Base-by-base conservation (phyloP, 192 early-diverging fungal genomes). In the Chytriomyces sp. region DNA sequence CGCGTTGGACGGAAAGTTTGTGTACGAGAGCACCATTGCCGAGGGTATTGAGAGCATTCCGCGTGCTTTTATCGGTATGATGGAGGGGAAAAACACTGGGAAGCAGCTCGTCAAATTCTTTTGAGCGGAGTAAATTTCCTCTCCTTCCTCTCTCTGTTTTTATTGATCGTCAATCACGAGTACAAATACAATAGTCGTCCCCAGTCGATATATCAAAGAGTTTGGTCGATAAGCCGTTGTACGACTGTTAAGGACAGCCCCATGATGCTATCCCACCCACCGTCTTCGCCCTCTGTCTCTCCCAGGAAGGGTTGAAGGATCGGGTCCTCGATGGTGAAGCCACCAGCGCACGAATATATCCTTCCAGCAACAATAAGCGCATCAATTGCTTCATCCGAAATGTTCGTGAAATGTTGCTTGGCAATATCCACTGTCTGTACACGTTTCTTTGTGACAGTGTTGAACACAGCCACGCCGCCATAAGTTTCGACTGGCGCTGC, bases 41-140 rank as follows among this genome's bases (percentile, higher is more conserved):
- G 81, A 89, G 40, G 92, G 92, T 14, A 77, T 93, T 36, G 91
- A 91, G 57, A 83, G 77, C 32, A 86, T 87, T 10, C 85, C 84
- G n/a, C 58, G 72, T 38, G 84, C 79, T 2, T 83, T 83, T 59
- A 59, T 85, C 40, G 78, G 73, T 4, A 69, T 85, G 78, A 33
- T 83, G 10, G 74, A 78, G 53, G 81, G 84, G 30, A 66, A 53
- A 32, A 83, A 83, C 63, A 75, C 74, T 30, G 84, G 84, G 2
- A 85, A 85, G 78, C 69, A 67, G 52, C 53, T 85, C 28, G 53
- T 85, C 56, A 85, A 85, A 59, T 19, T 79, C 22, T 63, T 37
- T 62, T 62, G 2, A 57, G n/a, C 28, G 19, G 2, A 33, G 12
- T 25, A 26, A 26, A 14, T 33, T 59, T 3, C 17, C 12, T 25